Evolutionary conservation across 2,329 filamentous ascomycete species (phyloP), one percentile per base, ranked within the genome.

Genomic region (Leptosphaerulina australis): DNA sequence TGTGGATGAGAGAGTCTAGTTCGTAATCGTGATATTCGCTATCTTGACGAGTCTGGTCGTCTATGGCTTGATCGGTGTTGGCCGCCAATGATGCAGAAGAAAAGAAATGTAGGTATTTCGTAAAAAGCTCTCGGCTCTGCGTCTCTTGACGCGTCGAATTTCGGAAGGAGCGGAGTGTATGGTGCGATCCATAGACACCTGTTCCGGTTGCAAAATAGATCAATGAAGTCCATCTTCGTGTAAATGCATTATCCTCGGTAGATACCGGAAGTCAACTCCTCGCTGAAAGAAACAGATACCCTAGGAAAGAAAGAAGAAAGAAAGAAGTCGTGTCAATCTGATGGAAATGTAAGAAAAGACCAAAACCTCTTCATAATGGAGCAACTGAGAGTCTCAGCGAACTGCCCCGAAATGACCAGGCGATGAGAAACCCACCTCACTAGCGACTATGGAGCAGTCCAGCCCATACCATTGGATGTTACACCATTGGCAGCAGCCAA

Each of bases 361-460:
- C 48, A 21, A 46, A n/a, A 43, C 41, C 48, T 26, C 20, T n/a
- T n/a, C 24, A 41, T n/a, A 28, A 17, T 7, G 26, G 39, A 41
- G 43, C 25, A 22, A 28, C 36, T 46, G 41, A 46, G 35, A 14
- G 18, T 18, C 36, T 56, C 41, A 51, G 45, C 35, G 36, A 50
- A 50, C 50, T 35, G 36, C 49, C 47, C 49, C 41, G n/a, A 45
- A 25, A 26, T 33, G 33, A 46, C 31, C 17, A 39, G 44, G 21
- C 48, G 26, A 51, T 28, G 41, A 37, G 41, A 48, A 41, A 55
- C 50, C 52, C 53, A 55, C 64, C 51, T 69, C 61, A 66, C 44
- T 69, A 70, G 56, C 66, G 44, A 59, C 59, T 66, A 72, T 45
- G 67, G 62, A 8, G 64, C 66, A 34, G 57, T 65, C 70, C 70